These are phyloP conservation scores for Chlorencoelia australis DNA, from an alignment of 2,329 filamentous ascomycete genomes.

Conservation along the genomic window DNA sequence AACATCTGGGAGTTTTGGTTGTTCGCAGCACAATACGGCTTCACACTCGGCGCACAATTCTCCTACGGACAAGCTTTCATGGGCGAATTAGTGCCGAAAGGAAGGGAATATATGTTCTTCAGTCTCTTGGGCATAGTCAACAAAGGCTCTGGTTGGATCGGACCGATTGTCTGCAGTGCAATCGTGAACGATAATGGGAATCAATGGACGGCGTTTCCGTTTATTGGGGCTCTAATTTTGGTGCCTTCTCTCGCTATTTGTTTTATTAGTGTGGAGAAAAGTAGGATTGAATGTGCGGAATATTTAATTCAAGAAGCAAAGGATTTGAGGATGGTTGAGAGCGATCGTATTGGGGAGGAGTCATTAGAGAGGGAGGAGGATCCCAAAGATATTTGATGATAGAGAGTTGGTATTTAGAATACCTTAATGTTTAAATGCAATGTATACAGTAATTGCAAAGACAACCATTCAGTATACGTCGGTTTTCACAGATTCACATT, in stretches of 20 bases:
- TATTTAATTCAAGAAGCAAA: slow-evolving; percentile 21
- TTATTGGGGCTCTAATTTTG: slow-evolving; percentile 21
- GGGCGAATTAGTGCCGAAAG: slow-evolving; percentile 24
- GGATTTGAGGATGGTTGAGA: slow-evolving; percentile 19
- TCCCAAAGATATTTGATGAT: too few species aligned
- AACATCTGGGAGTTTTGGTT: slow-evolving; percentile 27
- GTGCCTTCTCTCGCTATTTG: slow-evolving; percentile 24
- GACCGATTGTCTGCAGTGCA: slow-evolving; percentile 24
- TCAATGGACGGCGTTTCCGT: slow-evolving; percentile 23
- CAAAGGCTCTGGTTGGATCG: slow-evolving; percentile 26
- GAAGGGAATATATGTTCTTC: slow-evolving; percentile 26
- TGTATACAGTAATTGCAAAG: too few species aligned
- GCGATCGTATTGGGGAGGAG: too few species aligned
- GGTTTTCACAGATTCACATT: too few species aligned
- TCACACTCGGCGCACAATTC: slow-evolving; percentile 22
- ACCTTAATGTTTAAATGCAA: too few species aligned
- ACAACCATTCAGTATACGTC: too few species aligned
- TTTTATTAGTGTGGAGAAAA: slow-evolving; percentile 24
- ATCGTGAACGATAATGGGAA: slow-evolving; percentile 24
- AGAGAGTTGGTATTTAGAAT: too few species aligned
- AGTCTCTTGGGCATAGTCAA: slow-evolving; percentile 25
- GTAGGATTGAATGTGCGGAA: slow-evolving; percentile 22
- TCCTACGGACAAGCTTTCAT: slow-evolving; percentile 26
- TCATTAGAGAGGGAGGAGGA: too few species aligned
- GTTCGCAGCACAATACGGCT: slow-evolving; percentile 21